phyloP scores from a whole-genome alignment of 495 filamentous ascomycete genomes.

The Tuber indicum region DNA sequence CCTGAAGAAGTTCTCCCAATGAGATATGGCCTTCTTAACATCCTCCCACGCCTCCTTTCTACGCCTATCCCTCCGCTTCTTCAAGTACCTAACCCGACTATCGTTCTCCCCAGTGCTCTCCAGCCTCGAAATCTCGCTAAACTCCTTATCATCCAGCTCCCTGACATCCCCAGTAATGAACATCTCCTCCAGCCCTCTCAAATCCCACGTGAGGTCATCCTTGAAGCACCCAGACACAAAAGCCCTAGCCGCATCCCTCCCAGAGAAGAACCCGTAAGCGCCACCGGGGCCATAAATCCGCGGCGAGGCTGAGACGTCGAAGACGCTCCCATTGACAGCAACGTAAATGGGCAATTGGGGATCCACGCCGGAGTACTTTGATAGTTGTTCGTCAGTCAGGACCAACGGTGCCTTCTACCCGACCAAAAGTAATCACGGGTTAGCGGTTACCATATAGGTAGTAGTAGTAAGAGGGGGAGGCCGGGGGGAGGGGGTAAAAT shows the following conservation, averaged over 20 bases:
- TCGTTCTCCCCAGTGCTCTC: constrained; percentile 48
- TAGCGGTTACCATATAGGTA: too few relatives aligned
- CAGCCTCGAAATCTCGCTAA: constrained; percentile 51
- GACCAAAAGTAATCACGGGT: too few relatives aligned
- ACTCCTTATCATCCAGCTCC: constrained; percentile 49
- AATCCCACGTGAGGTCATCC: constrained; percentile 71
- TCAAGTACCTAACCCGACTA: constrained; percentile 55
- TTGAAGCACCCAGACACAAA: constrained; percentile 97
- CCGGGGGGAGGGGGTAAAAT: constrained; percentile 1
- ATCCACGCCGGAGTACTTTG: constrained; percentile 71
- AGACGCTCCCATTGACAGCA: constrained; percentile 87
- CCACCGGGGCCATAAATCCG: constrained; percentile 84
- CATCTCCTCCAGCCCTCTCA: constrained; percentile 83
- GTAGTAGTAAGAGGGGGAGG: not conserved
- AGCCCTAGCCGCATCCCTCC: constrained; percentile 75
- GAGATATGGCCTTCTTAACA: constrained; percentile 54
- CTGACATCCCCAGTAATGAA: constrained; percentile 70
- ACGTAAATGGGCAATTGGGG: constrained; percentile 74
- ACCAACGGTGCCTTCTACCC: constrained; percentile 41
- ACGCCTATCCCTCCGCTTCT: constrained; percentile 53
- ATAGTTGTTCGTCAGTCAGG: constrained; percentile 66
- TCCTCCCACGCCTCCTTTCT: constrained; percentile 50
- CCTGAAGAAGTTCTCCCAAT: constrained; percentile 72
- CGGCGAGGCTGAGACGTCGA: constrained; percentile 74
- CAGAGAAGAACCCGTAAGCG: constrained; percentile 79